Evolutionary conservation across 192 early-diverging fungal genomes (phyloP).

Genomic region (Backusella sp.): DNA sequence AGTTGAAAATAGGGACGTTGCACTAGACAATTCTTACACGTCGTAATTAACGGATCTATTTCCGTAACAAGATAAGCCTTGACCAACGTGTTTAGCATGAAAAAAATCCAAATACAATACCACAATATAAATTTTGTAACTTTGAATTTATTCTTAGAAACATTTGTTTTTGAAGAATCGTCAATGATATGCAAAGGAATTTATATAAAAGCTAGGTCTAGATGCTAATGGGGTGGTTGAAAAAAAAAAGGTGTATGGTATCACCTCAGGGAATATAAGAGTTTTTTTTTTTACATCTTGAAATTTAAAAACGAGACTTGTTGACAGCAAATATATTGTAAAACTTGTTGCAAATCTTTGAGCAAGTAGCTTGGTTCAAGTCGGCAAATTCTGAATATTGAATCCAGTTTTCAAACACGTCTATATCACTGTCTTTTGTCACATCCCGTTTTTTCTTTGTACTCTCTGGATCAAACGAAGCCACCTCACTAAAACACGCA

Average conservation of each 20-base stretch:
- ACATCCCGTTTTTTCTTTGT: background rate
- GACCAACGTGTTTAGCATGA: background rate
- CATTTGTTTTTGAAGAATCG: background rate
- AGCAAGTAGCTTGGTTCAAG: background rate
- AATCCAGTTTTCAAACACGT: slow-evolving; percentile 5
- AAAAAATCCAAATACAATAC: no score
- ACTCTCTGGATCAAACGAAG: background rate
- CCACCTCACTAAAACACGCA: background rate
- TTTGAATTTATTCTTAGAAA: background rate
- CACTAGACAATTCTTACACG: background rate
- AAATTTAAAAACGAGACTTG: background rate
- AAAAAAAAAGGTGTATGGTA: no score
- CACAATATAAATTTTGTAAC: background rate
- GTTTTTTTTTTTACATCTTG: no score
- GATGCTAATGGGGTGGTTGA: no score
- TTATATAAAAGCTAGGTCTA: no score
- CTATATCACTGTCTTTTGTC: background rate
- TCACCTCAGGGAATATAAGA: no score
- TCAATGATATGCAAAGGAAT: no score
- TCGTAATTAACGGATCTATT: background rate
- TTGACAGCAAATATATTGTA: background rate
- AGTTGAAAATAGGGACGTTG: background rate
- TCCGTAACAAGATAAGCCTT: background rate
- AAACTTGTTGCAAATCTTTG: background rate
- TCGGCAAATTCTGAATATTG: background rate